Conservation (phyloP, 352 stramenopile species). For the Phytophthora pisi region DNA sequence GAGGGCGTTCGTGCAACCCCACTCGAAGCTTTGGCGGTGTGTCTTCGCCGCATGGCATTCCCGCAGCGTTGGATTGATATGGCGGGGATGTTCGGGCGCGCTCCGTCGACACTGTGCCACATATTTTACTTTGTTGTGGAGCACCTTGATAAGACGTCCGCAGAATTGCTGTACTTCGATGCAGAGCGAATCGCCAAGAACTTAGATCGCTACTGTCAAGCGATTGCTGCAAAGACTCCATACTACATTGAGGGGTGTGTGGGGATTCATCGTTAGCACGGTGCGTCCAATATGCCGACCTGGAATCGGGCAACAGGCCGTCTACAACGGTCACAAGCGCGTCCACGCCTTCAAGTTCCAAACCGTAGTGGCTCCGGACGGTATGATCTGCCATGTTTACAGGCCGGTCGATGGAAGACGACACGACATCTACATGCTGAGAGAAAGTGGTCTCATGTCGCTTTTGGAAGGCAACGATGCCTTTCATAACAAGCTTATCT, state of each 20-base stretch:
- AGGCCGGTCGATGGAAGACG: background rate
- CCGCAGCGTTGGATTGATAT: background rate
- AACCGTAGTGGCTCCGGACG: background rate
- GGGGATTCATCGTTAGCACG: background rate
- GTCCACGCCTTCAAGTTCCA: background rate
- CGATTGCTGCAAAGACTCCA: background rate
- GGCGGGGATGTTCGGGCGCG: background rate
- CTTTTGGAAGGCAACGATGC: background rate
- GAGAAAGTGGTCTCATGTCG: background rate
- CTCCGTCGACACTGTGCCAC: background rate
- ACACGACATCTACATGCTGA: background rate
- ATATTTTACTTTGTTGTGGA: background rate
- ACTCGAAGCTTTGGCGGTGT: background rate
- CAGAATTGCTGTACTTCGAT: background rate
- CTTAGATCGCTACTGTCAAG: background rate
- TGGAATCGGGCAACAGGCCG: background rate
- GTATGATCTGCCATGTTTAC: background rate
- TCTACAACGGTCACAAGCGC: background rate
- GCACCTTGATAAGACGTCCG: background rate
- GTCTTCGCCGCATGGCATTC: background rate
- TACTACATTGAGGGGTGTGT: background rate
- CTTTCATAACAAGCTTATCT: background rate
- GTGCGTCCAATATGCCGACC: background rate
- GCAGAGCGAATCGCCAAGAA: background rate
- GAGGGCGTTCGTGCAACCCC: background rate